Base-by-base conservation (phyloP, 164 flowering plant genomes). In the Taxillus chinensis region DNA sequence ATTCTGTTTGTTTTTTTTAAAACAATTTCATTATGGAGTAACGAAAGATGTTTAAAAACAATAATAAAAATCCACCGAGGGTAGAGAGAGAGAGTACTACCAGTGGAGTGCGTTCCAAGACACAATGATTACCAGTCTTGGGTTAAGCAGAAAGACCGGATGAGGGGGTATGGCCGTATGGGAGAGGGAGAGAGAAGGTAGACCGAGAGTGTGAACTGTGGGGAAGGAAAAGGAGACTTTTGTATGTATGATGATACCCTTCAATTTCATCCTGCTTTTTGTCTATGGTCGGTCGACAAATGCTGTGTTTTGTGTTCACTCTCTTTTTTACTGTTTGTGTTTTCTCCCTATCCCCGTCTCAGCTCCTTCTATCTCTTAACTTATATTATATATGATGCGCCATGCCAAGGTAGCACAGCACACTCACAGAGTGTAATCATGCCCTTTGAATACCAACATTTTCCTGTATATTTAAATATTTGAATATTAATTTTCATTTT, bases 41-140 rank as follows among this genome's bases (percentile, higher is more conserved):
- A 27, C 27, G 27, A 27, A 27, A 27, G 27, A 27, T 27, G 27
- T 27, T 27, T 27, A 27, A n/a, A n/a, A n/a, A 27, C 27, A 27
- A 27, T 27, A 27, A 27, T 27, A 27, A 27, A 27, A 27, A 27
- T 27, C 27, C 27, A 27, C 27, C 27, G 40, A 64, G 57, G 45
- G 55, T 52, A 40, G 66, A 55, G 41, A 39, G 51, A 7, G 43
- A 39, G 60, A 49, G 61, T 8, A 14, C 27, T 27, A 27, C 27
- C 27, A 27, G 27, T 27, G 27, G 87, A 87, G 95, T 85, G 87
- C 70, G 86, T 88, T 88, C 90, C 87, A 88, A 91, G 97, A 86
- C 96, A 91, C 82, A 85, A 91, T 91, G 85, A 91, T 91, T 88
- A 83, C 82, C 65, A 59, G 75, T 78, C 80, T 82, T 81, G 83